Base-by-base conservation (phyloP, 2,329 filamentous ascomycete genomes). In the Claviceps sp. region DNA sequence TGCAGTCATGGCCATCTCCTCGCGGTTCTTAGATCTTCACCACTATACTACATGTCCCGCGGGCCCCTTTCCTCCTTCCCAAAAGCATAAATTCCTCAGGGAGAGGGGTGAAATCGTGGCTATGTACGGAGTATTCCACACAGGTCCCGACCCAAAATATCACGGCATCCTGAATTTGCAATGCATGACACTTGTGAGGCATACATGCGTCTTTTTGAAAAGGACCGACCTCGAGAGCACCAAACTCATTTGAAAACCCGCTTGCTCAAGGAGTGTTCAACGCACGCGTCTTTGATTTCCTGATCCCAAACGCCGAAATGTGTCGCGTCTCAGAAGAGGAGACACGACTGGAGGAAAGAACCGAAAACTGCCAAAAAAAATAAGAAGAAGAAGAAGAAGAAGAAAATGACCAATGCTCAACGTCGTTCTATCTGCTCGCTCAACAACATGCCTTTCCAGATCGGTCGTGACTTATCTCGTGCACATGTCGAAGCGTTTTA, bases 361-460 rank as follows among this genome's bases (percentile, higher is more conserved):
- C 1, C 26, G 26, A 30, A 30, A 9, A 34, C 30, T 34, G 30
- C 30, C 30, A 4, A 4, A 9, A 38, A 18, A 26, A 38, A 24
- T 6, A 16, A 43, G 34, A 34, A 43, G 1, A 13, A 40, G 30
- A 30, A n/a, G 14, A 43, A 11, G 4, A 40, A 30, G 34, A 34
- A 44, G 24, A 26, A 24, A 34, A 43, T n/a, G 30, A 24, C n/a
- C 40, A 38, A 50, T 20, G 48, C 30, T 34, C 52, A 47, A 37
- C 43, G 40, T 40, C 48, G 47, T 56, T 55, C 56, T 57, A 53
- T 56, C 16, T 51, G 42, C 42, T 46, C 30, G 34, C 50, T 60
- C 45, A 43, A 22, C 45, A 46, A 8, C n/a, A 34, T 40, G 42
- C 18, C 43, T 14, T 34, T 24, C 37, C 37, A 40, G 20, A 47